phyloP scores from a whole-genome alignment of 208 protist species.

The Vickermania spadyakhi region DNA sequence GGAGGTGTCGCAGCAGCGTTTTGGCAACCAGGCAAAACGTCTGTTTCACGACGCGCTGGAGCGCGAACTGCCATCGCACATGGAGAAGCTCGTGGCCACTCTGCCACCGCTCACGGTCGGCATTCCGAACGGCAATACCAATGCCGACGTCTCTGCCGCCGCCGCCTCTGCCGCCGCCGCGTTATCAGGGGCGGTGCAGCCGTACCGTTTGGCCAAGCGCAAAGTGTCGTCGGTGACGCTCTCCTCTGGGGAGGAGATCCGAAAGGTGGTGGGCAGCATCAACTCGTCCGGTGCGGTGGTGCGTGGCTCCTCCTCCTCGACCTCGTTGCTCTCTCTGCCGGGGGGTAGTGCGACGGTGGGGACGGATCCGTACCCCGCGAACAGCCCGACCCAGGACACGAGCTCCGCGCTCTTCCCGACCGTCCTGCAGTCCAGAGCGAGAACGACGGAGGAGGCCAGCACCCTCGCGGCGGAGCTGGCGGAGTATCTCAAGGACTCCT shows the following conservation, averaged over 20 bases:
- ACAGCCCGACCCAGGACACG: neutral
- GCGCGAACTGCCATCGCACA: conserved; percentile 22
- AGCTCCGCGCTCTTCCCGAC: neutral
- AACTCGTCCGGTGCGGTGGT: too few species aligned
- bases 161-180: neutral
- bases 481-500: conserved; percentile 88
- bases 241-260: neutral
- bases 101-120: conserved; percentile 13
- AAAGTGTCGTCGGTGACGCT: neutral
- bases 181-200: neutral
- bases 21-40: conserved; percentile 81
- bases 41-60: conserved; percentile 57
- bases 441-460: conserved; percentile 14
- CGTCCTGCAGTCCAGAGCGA: neutral
- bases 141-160: neutral
- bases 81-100: conserved; percentile 38
- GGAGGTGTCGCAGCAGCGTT: conserved; percentile 72
- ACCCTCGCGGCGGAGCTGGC: conserved; percentile 66
- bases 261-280: neutral
- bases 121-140: neutral
- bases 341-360: neutral
- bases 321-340: neutral
- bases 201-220: neutral
- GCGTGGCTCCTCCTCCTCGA: neutral
- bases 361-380: neutral